These are phyloP conservation scores for Ophiostoma australiae DNA, from an alignment of 2,329 filamentous ascomycete species.

Conservation along the genomic window DNA sequence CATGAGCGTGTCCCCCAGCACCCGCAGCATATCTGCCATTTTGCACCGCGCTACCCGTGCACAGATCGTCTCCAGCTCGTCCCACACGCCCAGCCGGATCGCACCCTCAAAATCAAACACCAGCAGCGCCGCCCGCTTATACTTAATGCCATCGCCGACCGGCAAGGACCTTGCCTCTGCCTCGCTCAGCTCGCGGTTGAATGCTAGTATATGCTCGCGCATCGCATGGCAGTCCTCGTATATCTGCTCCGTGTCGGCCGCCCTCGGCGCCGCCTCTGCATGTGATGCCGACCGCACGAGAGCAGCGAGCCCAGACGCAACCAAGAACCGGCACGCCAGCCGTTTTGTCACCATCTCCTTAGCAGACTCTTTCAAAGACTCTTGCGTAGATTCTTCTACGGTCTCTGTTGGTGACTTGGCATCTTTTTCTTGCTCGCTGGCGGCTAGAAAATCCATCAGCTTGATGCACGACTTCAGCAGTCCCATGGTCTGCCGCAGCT, in stretches of 20 bases:
- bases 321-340: constrained; percentile 68
- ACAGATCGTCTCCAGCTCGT: constrained; percentile 58
- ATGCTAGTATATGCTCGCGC: constrained; percentile 56
- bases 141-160: too few relatives aligned
- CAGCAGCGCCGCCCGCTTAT: constrained; percentile 61
- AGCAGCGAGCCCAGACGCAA: constrained; percentile 47
- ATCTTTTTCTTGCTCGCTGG: constrained; percentile 42
- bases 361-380: constrained; percentile 30
- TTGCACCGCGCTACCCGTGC: constrained; percentile 44
- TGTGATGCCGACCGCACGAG: constrained; percentile 40
- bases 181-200: constrained; percentile 45
- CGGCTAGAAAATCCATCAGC: constrained; percentile 46
- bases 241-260: constrained; percentile 40
- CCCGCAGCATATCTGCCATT: constrained; percentile 49
- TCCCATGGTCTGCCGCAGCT: constrained; percentile 48
- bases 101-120: constrained; percentile 78
- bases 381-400: too few relatives aligned
- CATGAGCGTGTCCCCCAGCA: constrained; percentile 62
- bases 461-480: constrained; percentile 52
- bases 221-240: constrained; percentile 58
- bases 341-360: constrained; percentile 47
- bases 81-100: constrained; percentile 61
- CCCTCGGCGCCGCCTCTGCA: constrained; percentile 43
- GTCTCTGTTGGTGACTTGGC: not conserved
- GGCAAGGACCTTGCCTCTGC: too few relatives aligned